Evolutionary conservation across 1,284 basidiomycete genomes (phyloP).

Genomic region (Coriolopsis trogii): DNA sequence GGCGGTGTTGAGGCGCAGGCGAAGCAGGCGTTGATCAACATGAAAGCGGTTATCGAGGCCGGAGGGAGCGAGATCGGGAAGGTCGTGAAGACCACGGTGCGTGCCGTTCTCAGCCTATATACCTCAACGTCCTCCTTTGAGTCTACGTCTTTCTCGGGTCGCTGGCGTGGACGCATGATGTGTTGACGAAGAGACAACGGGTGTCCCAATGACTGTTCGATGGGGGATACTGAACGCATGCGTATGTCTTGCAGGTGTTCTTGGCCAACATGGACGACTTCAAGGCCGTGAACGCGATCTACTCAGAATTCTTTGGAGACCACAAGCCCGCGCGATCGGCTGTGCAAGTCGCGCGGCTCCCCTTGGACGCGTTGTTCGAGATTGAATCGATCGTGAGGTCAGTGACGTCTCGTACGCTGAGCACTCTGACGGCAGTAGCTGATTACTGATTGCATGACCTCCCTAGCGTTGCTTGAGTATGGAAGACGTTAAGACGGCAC

Average conservation of each 20-base stretch:
- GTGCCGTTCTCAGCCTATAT: constrained; percentile 29
- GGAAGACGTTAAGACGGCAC: too few relatives aligned
- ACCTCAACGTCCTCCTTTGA: background rate
- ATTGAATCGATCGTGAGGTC: constrained; percentile 82
- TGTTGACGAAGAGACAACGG: too few relatives aligned
- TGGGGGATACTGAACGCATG: too few relatives aligned
- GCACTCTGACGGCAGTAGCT: too few relatives aligned
- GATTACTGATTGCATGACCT: too few relatives aligned
- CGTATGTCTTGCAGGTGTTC: constrained; percentile 91
- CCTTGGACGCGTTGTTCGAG: constrained; percentile 86
- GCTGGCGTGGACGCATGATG: background rate
- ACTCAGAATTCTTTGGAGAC: constrained; percentile 81
- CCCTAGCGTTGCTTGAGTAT: too few relatives aligned
- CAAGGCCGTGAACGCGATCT: constrained; percentile 78
- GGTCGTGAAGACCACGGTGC: constrained; percentile 85
- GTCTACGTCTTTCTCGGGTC: background rate
- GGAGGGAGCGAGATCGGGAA: constrained; percentile 77
- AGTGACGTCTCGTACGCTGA: too few relatives aligned
- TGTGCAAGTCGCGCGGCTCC: constrained; percentile 81
- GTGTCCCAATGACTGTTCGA: too few relatives aligned
- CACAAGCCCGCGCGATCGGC: constrained; percentile 94
- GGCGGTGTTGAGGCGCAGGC: constrained; percentile 88
- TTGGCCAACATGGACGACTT: constrained; percentile 94
- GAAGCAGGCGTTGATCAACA: constrained; percentile 84
- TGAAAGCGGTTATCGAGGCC: constrained; percentile 83